Base-by-base conservation (phyloP, 2,329 filamentous ascomycete species). In the Ramularia endophylla region DNA sequence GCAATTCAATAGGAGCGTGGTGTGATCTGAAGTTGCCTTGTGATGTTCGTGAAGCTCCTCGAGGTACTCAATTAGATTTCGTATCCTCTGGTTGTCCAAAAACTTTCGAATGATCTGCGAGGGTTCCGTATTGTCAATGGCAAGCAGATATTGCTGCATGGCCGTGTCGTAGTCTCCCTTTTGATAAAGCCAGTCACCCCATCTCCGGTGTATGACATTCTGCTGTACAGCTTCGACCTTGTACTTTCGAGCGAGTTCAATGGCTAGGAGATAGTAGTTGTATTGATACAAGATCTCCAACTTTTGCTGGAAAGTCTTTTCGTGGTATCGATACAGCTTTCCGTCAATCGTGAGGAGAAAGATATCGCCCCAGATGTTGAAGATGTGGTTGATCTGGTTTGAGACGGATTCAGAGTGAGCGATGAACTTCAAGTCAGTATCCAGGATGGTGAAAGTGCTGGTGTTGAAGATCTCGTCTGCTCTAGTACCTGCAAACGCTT, bases 81-180 rank as follows among this genome's bases (percentile, higher is more conserved):
- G 88, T 65, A 98, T 95, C 48, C 89, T 78, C 74, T 98, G 92
- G 0, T 92, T 97, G 59, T 98, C 92, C 27, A 98, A 74, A 57
- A 94, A 98, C 80, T 95, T 95, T 55, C 90, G 78, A 57, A 97
- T 95, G 34, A 97, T 87, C 59, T 95, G 90, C 2, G 90, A 95
- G 5, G 90, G 90, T 57, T 97, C 90, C 0, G 90, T 97, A 44
- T 87, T 92, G 59, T 95, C 89, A 45, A 98, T 95, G 0, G 94
- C 90, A 54, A 87, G 85, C 48, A 98, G 80, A 60, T 98, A 98
- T 63, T 97, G 92, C 56, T 94, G 84, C 94, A 98, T 98, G n/a
- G 94, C 89, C 5, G 86, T 92, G 59, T 98, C 92, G 58, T 90
- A 98, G 59, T 95, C 89, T 4, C 85, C 87, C 58, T 94, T 95